Conservation (phyloP, 805 yeast species). For the Wickerhamiella qilinensis region DNA sequence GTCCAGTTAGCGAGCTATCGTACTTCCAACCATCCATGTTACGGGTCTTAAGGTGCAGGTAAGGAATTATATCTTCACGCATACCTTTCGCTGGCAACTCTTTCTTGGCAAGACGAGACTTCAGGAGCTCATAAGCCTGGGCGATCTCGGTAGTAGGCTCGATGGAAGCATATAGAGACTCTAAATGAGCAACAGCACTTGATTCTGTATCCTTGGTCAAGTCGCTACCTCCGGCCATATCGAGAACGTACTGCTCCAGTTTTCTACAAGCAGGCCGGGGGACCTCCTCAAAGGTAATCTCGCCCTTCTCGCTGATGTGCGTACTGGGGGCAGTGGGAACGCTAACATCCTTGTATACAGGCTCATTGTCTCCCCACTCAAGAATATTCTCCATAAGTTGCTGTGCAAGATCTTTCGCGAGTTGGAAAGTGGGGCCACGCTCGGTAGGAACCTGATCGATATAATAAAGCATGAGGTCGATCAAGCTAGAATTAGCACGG, state of each 20-base stretch:
- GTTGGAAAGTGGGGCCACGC: conserved; percentile 82
- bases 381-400: conserved; percentile 92
- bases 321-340: conserved; percentile 94
- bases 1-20: conserved; percentile 59
- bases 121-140: conserved; percentile 14
- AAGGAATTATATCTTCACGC: conserved; percentile 65
- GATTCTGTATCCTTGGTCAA: conserved; percentile 38
- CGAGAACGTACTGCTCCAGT: conserved; percentile 85
- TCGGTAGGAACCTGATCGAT: conserved; percentile 70
- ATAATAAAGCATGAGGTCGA: conserved; percentile 92
- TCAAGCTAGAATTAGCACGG: conserved; percentile 83
- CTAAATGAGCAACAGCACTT: conserved; percentile 32
- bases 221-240: conserved; percentile 91
- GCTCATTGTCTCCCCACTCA: conserved; percentile 62
- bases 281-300: conserved; percentile 65
- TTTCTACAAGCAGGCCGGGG: conserved; percentile 85
- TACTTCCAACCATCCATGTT: conserved; percentile 65
- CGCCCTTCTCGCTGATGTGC: conserved; percentile 73
- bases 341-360: conserved; percentile 89
- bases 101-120: conserved; percentile 10
- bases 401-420: conserved; percentile 79
- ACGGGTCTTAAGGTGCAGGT: conserved; percentile 81
- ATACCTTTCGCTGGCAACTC: conserved; percentile 14
- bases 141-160: conserved; percentile 12
- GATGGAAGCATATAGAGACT: conserved; percentile 15